phyloP scores from a whole-genome alignment of 805 yeast genomes.

The Sugiyamaella valdiviana region DNA sequence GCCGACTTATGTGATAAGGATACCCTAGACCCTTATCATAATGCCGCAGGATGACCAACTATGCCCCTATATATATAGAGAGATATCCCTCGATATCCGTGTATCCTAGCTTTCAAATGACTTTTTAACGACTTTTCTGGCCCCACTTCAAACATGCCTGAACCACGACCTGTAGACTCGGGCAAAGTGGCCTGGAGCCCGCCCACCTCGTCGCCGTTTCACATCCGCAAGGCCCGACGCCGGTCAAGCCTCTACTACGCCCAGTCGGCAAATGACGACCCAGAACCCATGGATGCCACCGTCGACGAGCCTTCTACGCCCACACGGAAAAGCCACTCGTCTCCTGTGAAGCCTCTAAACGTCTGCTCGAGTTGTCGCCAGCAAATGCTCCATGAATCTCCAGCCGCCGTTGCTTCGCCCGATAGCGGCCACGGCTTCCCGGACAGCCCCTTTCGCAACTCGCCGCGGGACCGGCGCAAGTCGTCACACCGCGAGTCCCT shows the following conservation, averaged over 20 bases:
- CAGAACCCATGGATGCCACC: background rate
- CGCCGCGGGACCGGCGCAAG: slow-evolving; percentile 9
- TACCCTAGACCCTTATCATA: too few relatives aligned
- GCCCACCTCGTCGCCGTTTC: background rate
- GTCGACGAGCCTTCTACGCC: background rate
- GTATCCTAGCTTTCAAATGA: background rate
- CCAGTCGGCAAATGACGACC: slow-evolving; percentile 11
- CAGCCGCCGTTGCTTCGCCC: background rate
- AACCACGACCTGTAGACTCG: background rate
- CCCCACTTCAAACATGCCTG: too few relatives aligned
- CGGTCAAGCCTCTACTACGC: slow-evolving; percentile 16
- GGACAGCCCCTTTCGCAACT: background rate
- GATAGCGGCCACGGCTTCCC: slow-evolving; percentile 2
- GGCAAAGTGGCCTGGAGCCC: background rate
- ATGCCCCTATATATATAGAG: too few relatives aligned
- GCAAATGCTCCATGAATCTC: background rate
- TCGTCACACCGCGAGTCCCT: slow-evolving; percentile 23
- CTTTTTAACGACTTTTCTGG: background rate
- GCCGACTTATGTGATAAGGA: too few relatives aligned
- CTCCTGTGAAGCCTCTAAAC: background rate
- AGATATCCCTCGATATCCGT: background rate
- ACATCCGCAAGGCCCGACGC: slow-evolving; percentile 7
- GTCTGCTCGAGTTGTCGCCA: slow-evolving; percentile 7
- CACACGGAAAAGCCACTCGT: background rate
- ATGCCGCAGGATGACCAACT: too few relatives aligned